A percentile compares a stretch with the other conserved stretches of the same genome.
Evolutionary conservation across 176 grass and related monocot species (phyloP).

Genomic region (Oropetium thomaeum): DNA sequence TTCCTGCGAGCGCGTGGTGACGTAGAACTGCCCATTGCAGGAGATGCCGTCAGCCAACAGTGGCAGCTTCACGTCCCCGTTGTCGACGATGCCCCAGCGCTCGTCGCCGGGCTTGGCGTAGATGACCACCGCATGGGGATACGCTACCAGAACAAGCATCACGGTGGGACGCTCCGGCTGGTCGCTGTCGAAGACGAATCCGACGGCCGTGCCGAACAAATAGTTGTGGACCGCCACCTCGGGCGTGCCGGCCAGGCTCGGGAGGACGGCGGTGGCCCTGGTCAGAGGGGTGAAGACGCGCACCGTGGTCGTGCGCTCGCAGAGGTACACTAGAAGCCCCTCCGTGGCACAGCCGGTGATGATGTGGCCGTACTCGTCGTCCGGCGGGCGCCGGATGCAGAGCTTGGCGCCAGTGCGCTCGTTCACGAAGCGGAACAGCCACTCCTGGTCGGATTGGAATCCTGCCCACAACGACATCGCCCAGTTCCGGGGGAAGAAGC

Average conservation of each 20-base stretch:
- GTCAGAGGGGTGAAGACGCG: not conserved
- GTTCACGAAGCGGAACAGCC: not conserved
- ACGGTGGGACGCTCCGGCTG: not conserved
- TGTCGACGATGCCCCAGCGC: not conserved
- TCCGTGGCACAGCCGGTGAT: not conserved
- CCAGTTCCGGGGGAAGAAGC: not conserved
- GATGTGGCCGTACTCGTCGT: not conserved
- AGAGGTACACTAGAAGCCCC: not conserved
- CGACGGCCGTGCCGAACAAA: not conserved
- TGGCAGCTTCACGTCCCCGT: no score
- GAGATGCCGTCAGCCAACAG: no score
- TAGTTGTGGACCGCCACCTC: no score
- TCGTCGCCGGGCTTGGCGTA: not conserved
- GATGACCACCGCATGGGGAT: not conserved
- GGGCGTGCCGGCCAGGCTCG: not conserved
- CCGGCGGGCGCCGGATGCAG: not conserved
- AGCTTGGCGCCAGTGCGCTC: not conserved
- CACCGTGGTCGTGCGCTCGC: not conserved
- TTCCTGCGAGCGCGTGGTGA: no score
- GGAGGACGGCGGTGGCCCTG: not conserved
- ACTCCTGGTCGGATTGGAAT: no score
- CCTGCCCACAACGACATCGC: not conserved
- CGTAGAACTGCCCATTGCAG: no score
- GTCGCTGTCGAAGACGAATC: not conserved
- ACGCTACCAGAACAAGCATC: not conserved